Percentiles rank a stretch among this genome's conserved stretches.
phyloP scores from a whole-genome alignment of 345 rosid species.

The Balakata baccata region DNA sequence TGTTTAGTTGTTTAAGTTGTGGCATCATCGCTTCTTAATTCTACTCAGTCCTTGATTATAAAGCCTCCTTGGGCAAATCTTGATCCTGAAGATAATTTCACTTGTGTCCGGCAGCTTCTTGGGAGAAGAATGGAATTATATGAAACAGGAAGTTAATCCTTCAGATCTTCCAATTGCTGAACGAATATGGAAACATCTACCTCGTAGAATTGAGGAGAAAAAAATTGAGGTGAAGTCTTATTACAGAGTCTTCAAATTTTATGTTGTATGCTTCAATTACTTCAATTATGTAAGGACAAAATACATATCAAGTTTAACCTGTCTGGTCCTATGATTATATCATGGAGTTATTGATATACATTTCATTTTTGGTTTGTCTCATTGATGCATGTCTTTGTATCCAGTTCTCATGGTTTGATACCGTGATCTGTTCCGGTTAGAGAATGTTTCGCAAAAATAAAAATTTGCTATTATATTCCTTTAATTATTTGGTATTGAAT shows the following conservation, averaged over 20 bases:
- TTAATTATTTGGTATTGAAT: no score
- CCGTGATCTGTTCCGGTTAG: background rate
- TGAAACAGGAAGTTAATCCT: constrained; percentile 48
- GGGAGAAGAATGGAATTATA: constrained; percentile 71
- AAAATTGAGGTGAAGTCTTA: constrained; percentile 30
- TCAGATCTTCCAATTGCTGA: constrained; percentile 56
- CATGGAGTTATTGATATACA: background rate
- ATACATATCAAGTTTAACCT: background rate
- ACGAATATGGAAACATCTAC: constrained; percentile 57
- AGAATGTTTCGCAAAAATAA: background rate
- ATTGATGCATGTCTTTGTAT: background rate
- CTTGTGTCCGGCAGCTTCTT: constrained; percentile 47
- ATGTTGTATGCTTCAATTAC: background rate
- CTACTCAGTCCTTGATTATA: constrained; percentile 9
- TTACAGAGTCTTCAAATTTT: background rate
- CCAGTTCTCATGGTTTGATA: background rate
- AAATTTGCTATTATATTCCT: no score
- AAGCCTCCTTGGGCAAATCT: constrained; percentile 13
- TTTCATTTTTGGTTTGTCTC: background rate
- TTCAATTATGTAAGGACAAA: background rate
- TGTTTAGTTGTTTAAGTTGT: background rate
- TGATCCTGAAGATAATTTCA: constrained; percentile 11
- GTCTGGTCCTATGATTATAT: background rate
- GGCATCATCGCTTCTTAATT: background rate
- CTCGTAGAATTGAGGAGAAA: constrained; percentile 50